Evolutionary conservation across 345 rosid species (phyloP).

Genomic region (Aquilaria sinensis): DNA sequence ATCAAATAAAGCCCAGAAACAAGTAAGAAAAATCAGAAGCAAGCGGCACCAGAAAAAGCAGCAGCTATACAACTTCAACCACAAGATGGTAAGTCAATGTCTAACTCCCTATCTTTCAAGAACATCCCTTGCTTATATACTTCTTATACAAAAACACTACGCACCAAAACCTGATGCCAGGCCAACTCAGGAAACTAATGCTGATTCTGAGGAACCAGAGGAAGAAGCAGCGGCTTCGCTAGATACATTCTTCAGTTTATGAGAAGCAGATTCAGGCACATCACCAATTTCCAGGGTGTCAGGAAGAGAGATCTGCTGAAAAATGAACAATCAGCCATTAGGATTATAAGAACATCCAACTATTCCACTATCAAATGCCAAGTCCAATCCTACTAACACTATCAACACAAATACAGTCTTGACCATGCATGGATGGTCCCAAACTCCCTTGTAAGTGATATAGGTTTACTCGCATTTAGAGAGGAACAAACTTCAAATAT

Average conservation of each 20-base stretch:
- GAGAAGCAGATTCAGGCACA: conserved; percentile 41
- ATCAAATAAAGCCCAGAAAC: no score
- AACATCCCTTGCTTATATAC: conserved; percentile 22
- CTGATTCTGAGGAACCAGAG: conserved; percentile 32
- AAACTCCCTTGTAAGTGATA: no score
- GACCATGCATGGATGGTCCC: no score
- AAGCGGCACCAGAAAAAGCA: no score
- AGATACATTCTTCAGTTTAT: conserved; percentile 46
- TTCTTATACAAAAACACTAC: conserved; percentile 19
- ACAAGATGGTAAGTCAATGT: no score
- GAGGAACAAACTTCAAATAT: no score
- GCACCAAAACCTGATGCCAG: conserved; percentile 1
- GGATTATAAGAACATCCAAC: not conserved
- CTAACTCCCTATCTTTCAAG: conserved; percentile 16
- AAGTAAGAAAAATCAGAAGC: no score
- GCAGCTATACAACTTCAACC: no score
- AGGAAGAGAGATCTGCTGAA: conserved; percentile 59
- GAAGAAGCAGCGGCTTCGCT: conserved; percentile 45
- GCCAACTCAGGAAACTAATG: conserved; percentile 26
- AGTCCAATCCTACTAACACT: no score
- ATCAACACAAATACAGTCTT: no score
- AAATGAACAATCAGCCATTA: conserved; percentile 8
- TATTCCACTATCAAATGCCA: no score
- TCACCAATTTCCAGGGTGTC: conserved; percentile 87
- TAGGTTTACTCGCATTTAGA: no score